Percentiles rank a stretch among this genome's conserved stretches.
These are phyloP conservation scores for Tephrocybe sp. DNA, from an alignment of 768 basidiomycete species.

Conservation along the genomic window DNA sequence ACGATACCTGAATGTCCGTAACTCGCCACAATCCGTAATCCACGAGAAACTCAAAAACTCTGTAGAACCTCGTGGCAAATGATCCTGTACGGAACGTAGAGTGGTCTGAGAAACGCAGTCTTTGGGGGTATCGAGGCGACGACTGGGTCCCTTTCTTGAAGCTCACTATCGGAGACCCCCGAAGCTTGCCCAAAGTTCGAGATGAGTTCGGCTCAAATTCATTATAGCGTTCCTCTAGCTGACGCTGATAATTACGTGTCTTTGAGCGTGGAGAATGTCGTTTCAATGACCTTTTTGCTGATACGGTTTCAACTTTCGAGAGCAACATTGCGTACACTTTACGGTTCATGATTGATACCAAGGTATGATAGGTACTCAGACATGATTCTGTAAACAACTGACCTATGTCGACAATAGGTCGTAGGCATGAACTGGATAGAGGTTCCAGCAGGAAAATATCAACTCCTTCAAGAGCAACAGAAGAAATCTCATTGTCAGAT, in stretches of 20 bases:
- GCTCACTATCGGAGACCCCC: constrained; percentile 72
- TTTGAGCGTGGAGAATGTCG: constrained; percentile 77
- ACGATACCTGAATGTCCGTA: constrained; percentile 72
- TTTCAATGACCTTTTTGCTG: constrained; percentile 59
- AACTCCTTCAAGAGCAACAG: constrained; percentile 50
- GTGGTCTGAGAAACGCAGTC: constrained; percentile 62
- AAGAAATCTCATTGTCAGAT: constrained; percentile 87
- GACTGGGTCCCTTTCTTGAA: constrained; percentile 81
- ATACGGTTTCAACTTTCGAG: constrained; percentile 74
- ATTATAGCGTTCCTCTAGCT: neutral
- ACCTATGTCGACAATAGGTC: constrained; percentile 47
- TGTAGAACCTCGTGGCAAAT: constrained; percentile 31
- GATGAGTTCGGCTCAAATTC: constrained; percentile 57
- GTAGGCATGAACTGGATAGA: constrained; percentile 99
- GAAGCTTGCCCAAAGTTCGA: constrained; percentile 82
- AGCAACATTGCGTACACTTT: constrained; percentile 91
- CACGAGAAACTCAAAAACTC: neutral
- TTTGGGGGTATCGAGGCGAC: constrained; percentile 92
- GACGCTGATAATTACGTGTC: constrained; percentile 39
- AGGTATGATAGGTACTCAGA: constrained; percentile 43
- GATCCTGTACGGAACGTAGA: constrained; percentile 52
- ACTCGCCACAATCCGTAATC: neutral
- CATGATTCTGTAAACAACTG: constrained; percentile 8
- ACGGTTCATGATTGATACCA: constrained; percentile 97
- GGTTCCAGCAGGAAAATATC: constrained; percentile 81